Conservation (phyloP, 345 rosid species). For the Lumnitzera littorea region DNA sequence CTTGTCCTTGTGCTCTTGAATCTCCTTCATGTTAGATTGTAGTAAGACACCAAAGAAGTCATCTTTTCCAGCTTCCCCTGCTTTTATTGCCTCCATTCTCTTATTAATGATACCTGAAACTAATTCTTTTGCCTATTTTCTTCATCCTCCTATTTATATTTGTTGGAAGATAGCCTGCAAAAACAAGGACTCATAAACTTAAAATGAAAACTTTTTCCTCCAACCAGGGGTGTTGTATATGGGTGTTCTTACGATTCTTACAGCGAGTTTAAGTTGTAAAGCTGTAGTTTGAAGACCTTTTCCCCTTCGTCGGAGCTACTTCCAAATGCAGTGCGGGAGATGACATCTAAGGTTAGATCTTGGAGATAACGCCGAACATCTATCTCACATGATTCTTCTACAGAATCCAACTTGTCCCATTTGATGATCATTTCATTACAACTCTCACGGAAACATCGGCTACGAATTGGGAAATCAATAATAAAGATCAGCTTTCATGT, state of each 20-base stretch:
- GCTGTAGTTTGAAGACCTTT: constrained; percentile 9
- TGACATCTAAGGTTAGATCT: constrained; percentile 10
- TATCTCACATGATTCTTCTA: constrained; percentile 6
- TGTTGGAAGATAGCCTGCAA: constrained; percentile 1
- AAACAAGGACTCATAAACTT: neutral
- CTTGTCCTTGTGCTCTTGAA: too few species aligned
- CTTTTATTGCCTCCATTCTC: too few species aligned
- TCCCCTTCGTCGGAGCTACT: constrained; percentile 14
- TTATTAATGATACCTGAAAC: too few species aligned
- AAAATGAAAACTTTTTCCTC: neutral
- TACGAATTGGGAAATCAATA: neutral
- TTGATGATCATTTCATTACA: constrained; percentile 10
- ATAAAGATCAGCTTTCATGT: too few species aligned
- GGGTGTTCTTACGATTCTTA: neutral
- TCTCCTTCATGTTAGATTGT: too few species aligned
- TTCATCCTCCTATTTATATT: constrained; percentile 2
- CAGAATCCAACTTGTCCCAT: constrained; percentile 3
- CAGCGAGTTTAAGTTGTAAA: neutral
- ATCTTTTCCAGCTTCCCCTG: too few species aligned
- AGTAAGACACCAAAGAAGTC: too few species aligned
- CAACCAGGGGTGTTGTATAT: constrained; percentile 8
- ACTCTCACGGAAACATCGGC: constrained; percentile 6
- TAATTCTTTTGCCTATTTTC: neutral
- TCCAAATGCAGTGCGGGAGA: constrained; percentile 20
- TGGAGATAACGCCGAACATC: constrained; percentile 11